These are phyloP conservation scores for Vanrija pseudolonga DNA, from an alignment of 1,284 basidiomycete species.

Conservation along the genomic window DNA sequence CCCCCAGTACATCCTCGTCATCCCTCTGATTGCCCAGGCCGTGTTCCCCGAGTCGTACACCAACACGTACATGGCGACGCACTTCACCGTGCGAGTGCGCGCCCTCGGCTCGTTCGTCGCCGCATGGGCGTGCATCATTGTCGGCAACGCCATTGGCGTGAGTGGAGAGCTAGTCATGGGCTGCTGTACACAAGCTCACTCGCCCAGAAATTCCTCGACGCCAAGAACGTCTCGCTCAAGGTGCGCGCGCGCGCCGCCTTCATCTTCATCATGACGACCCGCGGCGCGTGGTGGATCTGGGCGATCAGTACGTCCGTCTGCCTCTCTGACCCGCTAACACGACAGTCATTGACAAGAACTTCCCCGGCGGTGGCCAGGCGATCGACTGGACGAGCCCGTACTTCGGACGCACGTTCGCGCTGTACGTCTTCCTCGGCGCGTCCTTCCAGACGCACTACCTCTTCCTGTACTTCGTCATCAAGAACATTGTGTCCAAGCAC, in stretches of 20 bases:
- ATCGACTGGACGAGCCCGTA: conserved; percentile 5
- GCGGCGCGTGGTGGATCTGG: conserved; percentile 13
- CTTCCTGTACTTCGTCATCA: conserved; percentile 9
- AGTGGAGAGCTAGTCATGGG: no score
- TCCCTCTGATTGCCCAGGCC: conserved; percentile 3
- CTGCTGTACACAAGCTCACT: no score
- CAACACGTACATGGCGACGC: conserved; percentile 7
- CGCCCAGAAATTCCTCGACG: conserved; percentile 1
- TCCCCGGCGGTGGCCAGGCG: neutral
- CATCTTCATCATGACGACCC: conserved; percentile 1
- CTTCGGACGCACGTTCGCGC: conserved; percentile 9
- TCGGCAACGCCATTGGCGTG: conserved; percentile 1
- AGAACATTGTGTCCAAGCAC: neutral
- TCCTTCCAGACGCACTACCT: conserved; percentile 7
- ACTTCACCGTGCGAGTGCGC: conserved; percentile 6
- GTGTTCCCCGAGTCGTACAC: conserved; percentile 9
- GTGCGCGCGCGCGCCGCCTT: neutral
- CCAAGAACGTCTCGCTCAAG: neutral
- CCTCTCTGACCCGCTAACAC: neutral
- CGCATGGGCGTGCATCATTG: conserved; percentile 1
- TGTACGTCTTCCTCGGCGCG: conserved; percentile 9
- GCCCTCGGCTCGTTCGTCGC: conserved; percentile 3
- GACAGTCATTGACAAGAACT: conserved; percentile 2
- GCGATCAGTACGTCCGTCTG: neutral
- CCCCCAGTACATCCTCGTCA: conserved; percentile 2